Percentiles rank a stretch among this genome's conserved stretches.
Conservation (phyloP, 1,284 basidiomycete species). For the Cutaneotrichosporon sp. region DNA sequence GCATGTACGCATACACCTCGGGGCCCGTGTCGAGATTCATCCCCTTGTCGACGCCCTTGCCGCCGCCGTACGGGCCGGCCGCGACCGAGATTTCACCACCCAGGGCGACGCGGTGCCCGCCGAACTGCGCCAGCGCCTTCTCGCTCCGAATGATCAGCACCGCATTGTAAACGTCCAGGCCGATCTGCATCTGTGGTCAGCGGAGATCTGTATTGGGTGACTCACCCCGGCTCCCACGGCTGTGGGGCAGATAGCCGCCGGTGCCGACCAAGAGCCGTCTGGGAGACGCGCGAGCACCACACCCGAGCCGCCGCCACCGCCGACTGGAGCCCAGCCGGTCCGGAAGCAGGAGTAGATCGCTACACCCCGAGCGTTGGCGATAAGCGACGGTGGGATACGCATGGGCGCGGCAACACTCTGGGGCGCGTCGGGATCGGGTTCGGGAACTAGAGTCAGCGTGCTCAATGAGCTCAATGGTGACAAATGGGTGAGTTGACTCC, state of each 20-base stretch:
- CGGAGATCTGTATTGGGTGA: not conserved
- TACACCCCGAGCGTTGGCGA: constrained; percentile 5
- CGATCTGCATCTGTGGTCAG: constrained; percentile 7
- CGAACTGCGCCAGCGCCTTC: constrained; percentile 13
- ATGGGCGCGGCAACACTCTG: not conserved
- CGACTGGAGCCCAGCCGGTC: constrained; percentile 3
- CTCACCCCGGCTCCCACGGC: constrained; percentile 9
- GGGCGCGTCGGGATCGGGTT: constrained; percentile 3
- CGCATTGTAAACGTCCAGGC: constrained; percentile 13
- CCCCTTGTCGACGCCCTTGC: constrained; percentile 10
- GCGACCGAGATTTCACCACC: constrained; percentile 13
- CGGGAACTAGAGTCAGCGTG: not conserved
- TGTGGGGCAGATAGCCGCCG: constrained; percentile 43
- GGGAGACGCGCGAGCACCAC: constrained; percentile 91
- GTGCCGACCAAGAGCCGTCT: constrained; percentile 96
- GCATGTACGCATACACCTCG: constrained; percentile 13
- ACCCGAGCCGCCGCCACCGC: constrained; percentile 67
- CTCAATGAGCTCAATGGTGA: no score
- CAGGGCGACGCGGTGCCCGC: constrained; percentile 9
- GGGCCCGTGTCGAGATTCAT: constrained; percentile 1
- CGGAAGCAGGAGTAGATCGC: constrained; percentile 12
- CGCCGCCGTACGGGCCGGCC: constrained; percentile 12
- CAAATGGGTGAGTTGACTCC: no score
- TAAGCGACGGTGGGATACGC: constrained; percentile 9
- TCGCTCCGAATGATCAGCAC: constrained; percentile 14